Evolutionary conservation across 75 land plant species (phyloP), one percentile per base, ranked within the genome.

Genomic region (Pinus taeda): DNA sequence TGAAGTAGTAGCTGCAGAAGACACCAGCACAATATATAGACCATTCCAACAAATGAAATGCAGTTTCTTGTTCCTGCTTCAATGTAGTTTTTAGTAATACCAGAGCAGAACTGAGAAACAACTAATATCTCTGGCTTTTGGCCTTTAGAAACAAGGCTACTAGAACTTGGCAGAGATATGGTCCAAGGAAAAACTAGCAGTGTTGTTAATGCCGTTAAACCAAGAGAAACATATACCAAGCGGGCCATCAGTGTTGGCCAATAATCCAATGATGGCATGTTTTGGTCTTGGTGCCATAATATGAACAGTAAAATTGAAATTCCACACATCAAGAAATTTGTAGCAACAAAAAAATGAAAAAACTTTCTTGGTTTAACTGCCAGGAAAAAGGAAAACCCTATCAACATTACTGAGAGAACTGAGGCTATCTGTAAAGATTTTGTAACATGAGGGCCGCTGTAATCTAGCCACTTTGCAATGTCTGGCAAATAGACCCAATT

Each of bases 401-500:
- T 73, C 15, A 62, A 36, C 17, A 87, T 77, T 39, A 86, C 75
- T 21, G 83, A 63, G 24, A 85, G 9, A 45, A 87, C 78, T 4
- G 94, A 83, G 18, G 80, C 60, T 57, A 84, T 73, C 61, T 85
- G 88, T 24, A 90, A 21, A 18, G 59, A 56, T 49, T 76, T 77
- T 59, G 92, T 61, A 42, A 69, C 56, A 61, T 21, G 30, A 70
- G 71, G 75, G 26, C 90, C 86, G 74, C 76, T 45, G 36, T 79
- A 55, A 61, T 91, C 91, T 60, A 95, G 83, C 88, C 86, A 86
- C 74, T 91, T 93, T 53, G 98, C 82, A 74, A 93, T 88, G 80
- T 95, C 98, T 60, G 94, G 88, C 71, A 93, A 85, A 82, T 86
- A 70, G 57, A 88, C 71, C 98, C 98, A 95, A 57, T 95, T 95